Percentiles rank a stretch among this genome's conserved stretches.
phyloP scores from a whole-genome alignment of 495 filamentous ascomycete species.

The Daldinia decipiens region DNA sequence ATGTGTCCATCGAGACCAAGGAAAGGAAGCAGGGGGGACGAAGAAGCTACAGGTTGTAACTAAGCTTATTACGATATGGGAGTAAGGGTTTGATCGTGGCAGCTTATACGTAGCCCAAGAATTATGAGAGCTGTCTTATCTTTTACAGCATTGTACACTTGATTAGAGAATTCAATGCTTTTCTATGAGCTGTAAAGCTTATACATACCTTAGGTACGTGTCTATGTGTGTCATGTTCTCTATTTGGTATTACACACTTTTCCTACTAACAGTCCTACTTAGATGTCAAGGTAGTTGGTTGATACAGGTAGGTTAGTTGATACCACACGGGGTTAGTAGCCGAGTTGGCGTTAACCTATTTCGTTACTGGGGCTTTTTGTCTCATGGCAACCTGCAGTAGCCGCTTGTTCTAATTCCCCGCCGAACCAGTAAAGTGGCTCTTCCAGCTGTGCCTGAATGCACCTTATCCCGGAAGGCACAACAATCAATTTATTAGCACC shows the following conservation, averaged over 20 bases:
- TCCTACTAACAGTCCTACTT: not conserved
- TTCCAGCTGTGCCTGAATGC: constrained; percentile 34
- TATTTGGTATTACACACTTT: not conserved
- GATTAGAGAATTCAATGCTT: not conserved
- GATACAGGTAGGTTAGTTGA: too few relatives aligned
- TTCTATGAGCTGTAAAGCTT: not conserved
- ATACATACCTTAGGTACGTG: not conserved
- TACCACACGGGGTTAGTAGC: constrained; percentile 7
- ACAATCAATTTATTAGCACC: constrained; percentile 4
- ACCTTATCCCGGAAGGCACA: constrained; percentile 24
- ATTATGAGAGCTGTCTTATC: not conserved
- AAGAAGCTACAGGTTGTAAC: not conserved
- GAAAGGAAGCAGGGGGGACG: not conserved
- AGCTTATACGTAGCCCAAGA: not conserved
- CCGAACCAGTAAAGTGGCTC: constrained; percentile 26
- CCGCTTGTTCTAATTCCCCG: constrained; percentile 23
- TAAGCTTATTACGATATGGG: not conserved
- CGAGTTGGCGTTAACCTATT: not conserved
- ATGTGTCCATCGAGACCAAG: not conserved
- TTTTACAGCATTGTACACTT: not conserved
- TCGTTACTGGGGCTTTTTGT: not conserved
- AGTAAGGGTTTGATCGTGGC: not conserved
- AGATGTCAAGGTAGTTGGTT: too few relatives aligned
- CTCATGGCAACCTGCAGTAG: constrained; percentile 34
- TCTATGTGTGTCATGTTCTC: not conserved